A percentile compares a stretch with the other conserved stretches of the same genome.
These are phyloP conservation scores for Scytalidium sp. DNA, from an alignment of 2,329 filamentous ascomycete species.

Conservation along the genomic window DNA sequence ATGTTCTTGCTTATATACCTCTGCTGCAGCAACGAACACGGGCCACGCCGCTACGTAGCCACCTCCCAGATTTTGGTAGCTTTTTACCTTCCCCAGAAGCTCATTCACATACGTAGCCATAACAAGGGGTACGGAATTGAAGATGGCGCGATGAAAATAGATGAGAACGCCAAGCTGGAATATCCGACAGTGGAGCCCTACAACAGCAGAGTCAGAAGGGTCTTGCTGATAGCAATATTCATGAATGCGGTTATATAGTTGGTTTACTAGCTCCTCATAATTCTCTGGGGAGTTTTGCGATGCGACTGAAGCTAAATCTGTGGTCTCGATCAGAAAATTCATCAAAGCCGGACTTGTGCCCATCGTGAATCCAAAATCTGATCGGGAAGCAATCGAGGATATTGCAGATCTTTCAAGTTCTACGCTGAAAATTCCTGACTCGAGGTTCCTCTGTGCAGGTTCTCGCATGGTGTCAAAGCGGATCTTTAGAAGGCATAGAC, in stretches of 20 bases:
- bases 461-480: conserved; percentile 1
- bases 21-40: conserved; percentile 2
- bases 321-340: background rate
- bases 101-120: background rate
- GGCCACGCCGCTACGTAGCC: conserved; percentile 1
- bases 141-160: background rate
- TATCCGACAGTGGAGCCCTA: background rate
- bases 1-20: conserved; percentile 1
- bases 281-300: background rate
- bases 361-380: conserved; percentile 1
- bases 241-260: background rate
- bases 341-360: background rate
- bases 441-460: background rate
- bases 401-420: background rate
- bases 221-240: background rate
- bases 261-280: background rate
- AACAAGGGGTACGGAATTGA: background rate
- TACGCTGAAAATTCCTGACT: background rate
- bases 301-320: background rate
- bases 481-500: conserved; percentile 3
- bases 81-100: background rate
- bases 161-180: background rate
- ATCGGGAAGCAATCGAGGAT: background rate
- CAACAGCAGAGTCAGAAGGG: background rate
- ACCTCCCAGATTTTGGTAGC: background rate